Evolutionary conservation across 495 filamentous ascomycete genomes (phyloP).

Genomic region (Paragyromitra xinjiangensis): DNA sequence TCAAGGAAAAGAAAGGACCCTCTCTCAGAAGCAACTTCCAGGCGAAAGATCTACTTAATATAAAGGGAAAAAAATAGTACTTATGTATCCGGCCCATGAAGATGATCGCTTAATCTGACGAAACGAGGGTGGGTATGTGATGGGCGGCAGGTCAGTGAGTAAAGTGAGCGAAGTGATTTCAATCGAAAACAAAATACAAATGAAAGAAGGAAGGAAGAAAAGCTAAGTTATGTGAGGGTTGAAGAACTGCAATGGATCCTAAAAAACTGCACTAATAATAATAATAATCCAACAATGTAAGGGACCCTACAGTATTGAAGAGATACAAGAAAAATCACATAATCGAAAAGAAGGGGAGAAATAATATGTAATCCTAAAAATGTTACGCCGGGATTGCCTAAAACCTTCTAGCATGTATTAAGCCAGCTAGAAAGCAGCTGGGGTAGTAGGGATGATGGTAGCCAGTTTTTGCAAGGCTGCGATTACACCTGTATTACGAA

Average conservation of each 20-base stretch:
- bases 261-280: constrained; percentile 7
- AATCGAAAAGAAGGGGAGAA: constrained; percentile 15
- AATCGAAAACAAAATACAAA: constrained; percentile 2
- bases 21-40: background rate
- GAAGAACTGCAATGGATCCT: background rate
- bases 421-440: constrained; percentile 8
- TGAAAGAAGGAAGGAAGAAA: background rate
- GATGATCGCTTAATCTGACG: background rate
- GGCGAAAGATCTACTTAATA: constrained; percentile 1
- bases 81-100: constrained; percentile 1
- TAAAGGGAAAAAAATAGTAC: constrained; percentile 5
- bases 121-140: constrained; percentile 37
- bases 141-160: background rate
- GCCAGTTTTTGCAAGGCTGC: constrained; percentile 60
- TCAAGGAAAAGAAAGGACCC: constrained; percentile 2
- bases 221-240: constrained; percentile 3
- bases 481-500: constrained; percentile 58
- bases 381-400: constrained; percentile 37
- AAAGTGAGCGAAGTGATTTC: background rate
- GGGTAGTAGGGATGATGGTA: constrained; percentile 33
- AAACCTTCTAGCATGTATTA: constrained; percentile 30
- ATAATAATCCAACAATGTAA: background rate
- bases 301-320: background rate
- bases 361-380: constrained; percentile 14
- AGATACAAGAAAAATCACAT: constrained; percentile 18